Conservation (phyloP, 345 rosid species). For the Hibiscus trionum region DNA sequence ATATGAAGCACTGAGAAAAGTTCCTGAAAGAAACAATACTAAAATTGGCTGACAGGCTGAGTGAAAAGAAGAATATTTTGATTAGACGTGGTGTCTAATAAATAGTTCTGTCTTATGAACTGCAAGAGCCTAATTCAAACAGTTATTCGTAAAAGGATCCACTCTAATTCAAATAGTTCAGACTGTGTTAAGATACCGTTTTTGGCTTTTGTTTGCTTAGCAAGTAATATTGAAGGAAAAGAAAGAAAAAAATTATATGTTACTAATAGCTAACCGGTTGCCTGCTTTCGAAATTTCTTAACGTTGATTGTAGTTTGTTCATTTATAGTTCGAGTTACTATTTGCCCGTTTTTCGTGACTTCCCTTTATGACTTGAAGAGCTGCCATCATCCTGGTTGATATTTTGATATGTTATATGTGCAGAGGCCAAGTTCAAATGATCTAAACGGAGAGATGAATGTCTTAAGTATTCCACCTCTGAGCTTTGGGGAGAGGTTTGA, state of each 20-base stretch:
- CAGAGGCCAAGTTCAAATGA: conserved; percentile 28
- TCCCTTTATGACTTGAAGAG: not conserved
- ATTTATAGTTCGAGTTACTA: not conserved
- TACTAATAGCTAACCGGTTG: not conserved
- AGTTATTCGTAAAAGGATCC: not conserved
- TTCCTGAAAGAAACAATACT: not conserved
- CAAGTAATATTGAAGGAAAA: not conserved
- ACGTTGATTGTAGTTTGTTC: not conserved
- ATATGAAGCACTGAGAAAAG: not conserved
- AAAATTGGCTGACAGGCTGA: not conserved
- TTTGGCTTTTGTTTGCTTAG: not conserved
- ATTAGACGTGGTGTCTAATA: not conserved
- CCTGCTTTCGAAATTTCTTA: not conserved
- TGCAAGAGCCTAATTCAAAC: not conserved
- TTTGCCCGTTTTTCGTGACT: not conserved
- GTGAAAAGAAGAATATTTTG: not conserved
- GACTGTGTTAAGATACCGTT: not conserved
- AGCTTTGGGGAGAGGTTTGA: conserved; percentile 66
- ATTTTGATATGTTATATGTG: conserved; percentile 20
- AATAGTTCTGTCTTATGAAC: not conserved
- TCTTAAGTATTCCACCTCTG: conserved; percentile 59
- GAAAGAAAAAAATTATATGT: not conserved
- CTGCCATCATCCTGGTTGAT: conserved; percentile 4
- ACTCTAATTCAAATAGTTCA: not conserved
- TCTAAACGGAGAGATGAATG: conserved; percentile 22